These are phyloP conservation scores for Aspergillus sp. DNA, from an alignment of 2,329 filamentous ascomycete species.

Conservation along the genomic window DNA sequence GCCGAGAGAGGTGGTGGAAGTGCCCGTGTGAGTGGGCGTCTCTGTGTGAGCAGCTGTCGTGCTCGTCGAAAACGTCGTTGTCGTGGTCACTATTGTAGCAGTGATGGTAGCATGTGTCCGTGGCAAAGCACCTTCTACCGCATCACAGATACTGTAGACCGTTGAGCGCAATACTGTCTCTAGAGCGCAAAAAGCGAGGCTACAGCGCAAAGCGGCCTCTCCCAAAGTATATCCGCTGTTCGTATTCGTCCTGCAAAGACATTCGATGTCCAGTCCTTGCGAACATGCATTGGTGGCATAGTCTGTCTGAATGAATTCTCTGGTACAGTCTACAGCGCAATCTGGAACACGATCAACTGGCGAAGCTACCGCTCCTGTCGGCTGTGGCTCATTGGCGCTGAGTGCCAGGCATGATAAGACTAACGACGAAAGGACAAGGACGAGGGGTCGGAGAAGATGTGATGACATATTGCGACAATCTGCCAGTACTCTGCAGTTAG, in stretches of 20 bases:
- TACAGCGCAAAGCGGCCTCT: constrained; percentile 69
- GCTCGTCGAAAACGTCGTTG: neutral
- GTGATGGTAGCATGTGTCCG: constrained; percentile 39
- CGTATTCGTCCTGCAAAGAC: constrained; percentile 63
- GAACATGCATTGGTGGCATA: constrained; percentile 55
- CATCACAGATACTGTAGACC: constrained; percentile 58
- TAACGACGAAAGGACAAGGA: constrained; percentile 24
- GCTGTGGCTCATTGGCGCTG: constrained; percentile 19
- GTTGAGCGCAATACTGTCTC: constrained; percentile 45
- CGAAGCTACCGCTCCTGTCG: constrained; percentile 19
- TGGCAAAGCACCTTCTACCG: constrained; percentile 33
- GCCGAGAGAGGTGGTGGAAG: neutral
- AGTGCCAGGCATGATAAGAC: constrained; percentile 23
- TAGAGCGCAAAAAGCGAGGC: constrained; percentile 57
- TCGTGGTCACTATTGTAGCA: constrained; percentile 29
- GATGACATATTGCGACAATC: constrained; percentile 37
- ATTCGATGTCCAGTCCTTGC: constrained; percentile 55
- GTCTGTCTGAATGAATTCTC: constrained; percentile 62
- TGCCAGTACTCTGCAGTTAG: constrained; percentile 11
- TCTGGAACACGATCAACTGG: constrained; percentile 51
- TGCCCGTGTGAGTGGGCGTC: neutral
- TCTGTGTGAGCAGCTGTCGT: constrained; percentile 5
- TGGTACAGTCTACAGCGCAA: constrained; percentile 63
- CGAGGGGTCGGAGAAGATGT: constrained; percentile 26
- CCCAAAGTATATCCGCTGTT: constrained; percentile 65